These are phyloP conservation scores for Vitis amurensis DNA, from an alignment of 164 flowering plant genomes.

Conservation along the genomic window DNA sequence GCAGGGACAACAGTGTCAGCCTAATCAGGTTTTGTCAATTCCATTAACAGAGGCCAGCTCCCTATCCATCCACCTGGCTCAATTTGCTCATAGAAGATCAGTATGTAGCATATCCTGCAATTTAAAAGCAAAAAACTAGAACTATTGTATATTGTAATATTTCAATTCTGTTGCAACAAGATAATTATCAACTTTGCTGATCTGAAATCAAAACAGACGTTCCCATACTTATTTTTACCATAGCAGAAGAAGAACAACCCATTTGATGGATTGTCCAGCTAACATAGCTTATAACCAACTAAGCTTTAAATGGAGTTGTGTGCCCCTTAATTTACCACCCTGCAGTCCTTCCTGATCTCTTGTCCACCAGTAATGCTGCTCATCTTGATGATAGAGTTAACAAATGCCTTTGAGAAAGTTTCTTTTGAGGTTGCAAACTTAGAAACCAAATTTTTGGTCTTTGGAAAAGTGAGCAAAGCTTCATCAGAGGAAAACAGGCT, in stretches of 20 bases:
- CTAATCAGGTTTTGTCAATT: background rate
- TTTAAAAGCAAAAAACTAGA: background rate
- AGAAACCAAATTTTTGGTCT: slow-evolving; percentile 37
- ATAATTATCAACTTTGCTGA: background rate
- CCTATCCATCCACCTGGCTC: background rate
- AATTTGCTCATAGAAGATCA: background rate
- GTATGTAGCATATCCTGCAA: background rate
- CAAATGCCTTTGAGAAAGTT: slow-evolving; percentile 41
- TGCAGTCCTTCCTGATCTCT: slow-evolving; percentile 51
- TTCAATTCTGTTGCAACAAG: background rate
- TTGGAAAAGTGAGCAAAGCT: slow-evolving; percentile 38
- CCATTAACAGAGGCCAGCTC: background rate
- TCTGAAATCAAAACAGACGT: background rate
- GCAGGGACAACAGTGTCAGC: background rate
- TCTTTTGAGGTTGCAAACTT: slow-evolving; percentile 42
- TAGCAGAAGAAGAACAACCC: background rate
- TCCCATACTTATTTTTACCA: background rate
- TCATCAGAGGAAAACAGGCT: slow-evolving; percentile 52
- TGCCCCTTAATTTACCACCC: slow-evolving; percentile 32
- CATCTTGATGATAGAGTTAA: slow-evolving; percentile 52
- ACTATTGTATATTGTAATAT: background rate
- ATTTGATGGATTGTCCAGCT: slow-evolving; percentile 5
- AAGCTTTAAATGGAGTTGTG: background rate
- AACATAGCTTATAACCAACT: background rate
- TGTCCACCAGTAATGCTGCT: slow-evolving; percentile 60